Evolutionary conservation across 139 green algal species (phyloP), one percentile per base, ranked within the genome.

Genomic region (Spirogloea muscicola): DNA sequence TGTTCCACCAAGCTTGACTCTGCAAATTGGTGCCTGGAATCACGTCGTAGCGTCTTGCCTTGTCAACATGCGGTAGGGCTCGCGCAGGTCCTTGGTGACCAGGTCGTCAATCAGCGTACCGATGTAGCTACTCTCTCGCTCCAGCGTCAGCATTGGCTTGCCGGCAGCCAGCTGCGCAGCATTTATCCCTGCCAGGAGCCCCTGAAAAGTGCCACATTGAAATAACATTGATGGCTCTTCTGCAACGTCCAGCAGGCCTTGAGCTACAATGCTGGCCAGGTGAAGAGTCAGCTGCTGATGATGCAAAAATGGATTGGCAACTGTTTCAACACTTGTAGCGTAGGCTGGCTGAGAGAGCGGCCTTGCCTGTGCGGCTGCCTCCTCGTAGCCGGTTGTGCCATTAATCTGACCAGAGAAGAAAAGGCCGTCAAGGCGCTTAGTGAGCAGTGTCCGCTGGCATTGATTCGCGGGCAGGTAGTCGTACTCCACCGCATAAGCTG

Each of bases 341-440:
- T n/a, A n/a, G n/a, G n/a, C n/a, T n/a, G 88, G 88, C n/a, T n/a
- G n/a, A n/a, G n/a, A n/a, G n/a, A n/a, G n/a, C n/a, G n/a, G n/a
- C n/a, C n/a, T n/a, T n/a, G n/a, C n/a, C n/a, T n/a, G n/a, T 3
- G 89, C 89, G 2, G 90, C 93, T 1, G 93, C 93, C 84, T 97
- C 93, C 83, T 96, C 92, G 69, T 96, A 97, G n/a, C 91, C 90
- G 21, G 93, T 97, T 18, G 92, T 98, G 41, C 93, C 93, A 76
- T 98, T 98, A 38, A 98, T 87, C 86, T 98, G 93, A 0, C 93
- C 93, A 5, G 82, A 88, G 77, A 98, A 93, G 87, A 96, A 98
- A 0, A 98, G 87, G 16, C 92, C 90, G 43, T n/a, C 25, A 1
- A 84, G 29, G 25, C 68, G 83, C 83, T 95, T 96, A 33, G 92